Evolutionary conservation across 179 eudicot species (phyloP), one percentile per base, ranked within the genome.

Genomic region (Spinacia oleracea): DNA sequence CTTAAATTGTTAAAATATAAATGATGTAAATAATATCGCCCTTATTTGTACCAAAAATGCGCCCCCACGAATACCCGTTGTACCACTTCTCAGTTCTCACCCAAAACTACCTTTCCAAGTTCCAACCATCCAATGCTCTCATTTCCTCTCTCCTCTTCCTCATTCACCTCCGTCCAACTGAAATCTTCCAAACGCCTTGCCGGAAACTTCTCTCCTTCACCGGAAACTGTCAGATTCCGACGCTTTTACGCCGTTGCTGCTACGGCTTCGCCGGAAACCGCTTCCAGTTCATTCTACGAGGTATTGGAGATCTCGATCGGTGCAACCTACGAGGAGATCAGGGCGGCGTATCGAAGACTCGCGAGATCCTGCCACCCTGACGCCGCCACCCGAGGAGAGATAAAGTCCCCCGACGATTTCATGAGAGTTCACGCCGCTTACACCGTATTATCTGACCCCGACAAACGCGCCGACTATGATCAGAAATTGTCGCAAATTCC

Each of bases 361-460:
- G 96, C 90, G 1, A 81, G 92, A 72, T 86, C 77, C 8, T 88
- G 82, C 74, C 96, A 91, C 64, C 96, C 96, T 2, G 97, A 91
- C 63, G 91, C 84, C 12, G 32, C 81, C 51, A 58, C 34, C 10
- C 70, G 23, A 5, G 35, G 58, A 12, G 77, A 83, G 67, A 15
- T 58, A 27, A 43, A 81, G 45, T 70, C 75, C 14, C 86, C 84
- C n/a, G 88, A 85, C 32, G 90, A 86, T 45, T 93, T 93, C 58
- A 86, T 88, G 40, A 84, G 81, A 78, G 85, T 91, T 51, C 86
- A 86, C 42, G 83, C 85, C 0, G 97, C 97, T 3, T 93, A 93
- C 34, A 85, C 93, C 0, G 91, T 91, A 5, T 84, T 93, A 1
- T 90, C 92, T 3, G 97, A 93, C 78, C 96, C 96, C 0, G 80